These are phyloP conservation scores for Metarhizium robertsii DNA, from an alignment of 2,329 filamentous ascomycete species.

Conservation along the genomic window DNA sequence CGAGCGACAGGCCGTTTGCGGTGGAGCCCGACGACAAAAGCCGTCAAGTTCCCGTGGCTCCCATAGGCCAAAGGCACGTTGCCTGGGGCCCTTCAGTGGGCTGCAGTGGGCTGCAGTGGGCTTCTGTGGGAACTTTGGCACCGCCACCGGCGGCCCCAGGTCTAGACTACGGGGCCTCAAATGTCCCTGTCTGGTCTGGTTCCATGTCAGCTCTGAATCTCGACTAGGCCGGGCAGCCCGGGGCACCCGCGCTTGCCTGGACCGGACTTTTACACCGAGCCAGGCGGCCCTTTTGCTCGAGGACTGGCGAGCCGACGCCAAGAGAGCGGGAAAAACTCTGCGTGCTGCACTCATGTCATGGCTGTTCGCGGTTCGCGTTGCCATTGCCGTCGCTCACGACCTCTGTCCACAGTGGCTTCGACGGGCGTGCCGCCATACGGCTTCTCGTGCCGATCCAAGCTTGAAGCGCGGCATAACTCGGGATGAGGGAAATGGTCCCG, in stretches of 20 bases:
- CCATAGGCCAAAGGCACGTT: background rate
- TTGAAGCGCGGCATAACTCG: background rate
- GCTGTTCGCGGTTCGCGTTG: background rate
- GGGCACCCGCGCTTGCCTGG: background rate
- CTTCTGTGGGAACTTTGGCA: background rate
- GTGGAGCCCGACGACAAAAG: background rate
- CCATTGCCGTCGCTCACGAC: background rate
- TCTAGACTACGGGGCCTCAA: background rate
- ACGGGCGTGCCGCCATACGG: background rate
- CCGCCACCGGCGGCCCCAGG: background rate
- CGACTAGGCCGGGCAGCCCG: background rate
- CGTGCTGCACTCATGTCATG: too few relatives aligned
- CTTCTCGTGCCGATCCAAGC: background rate
- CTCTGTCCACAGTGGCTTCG: background rate
- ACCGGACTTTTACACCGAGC: background rate
- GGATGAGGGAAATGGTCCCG: background rate
- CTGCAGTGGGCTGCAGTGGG: too few relatives aligned
- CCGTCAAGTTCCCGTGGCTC: background rate
- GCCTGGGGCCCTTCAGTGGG: too few relatives aligned
- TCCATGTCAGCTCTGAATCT: too few relatives aligned
- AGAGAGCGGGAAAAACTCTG: too few relatives aligned
- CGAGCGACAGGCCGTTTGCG: constrained; percentile 2
- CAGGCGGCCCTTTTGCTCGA: too few relatives aligned
- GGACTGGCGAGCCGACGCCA: too few relatives aligned
- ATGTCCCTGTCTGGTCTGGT: too few relatives aligned